Percentiles rank a stretch among this genome's conserved stretches.
These are phyloP conservation scores for Scortechinia acanthostroma DNA, from an alignment of 2,329 filamentous ascomycete species.

Conservation along the genomic window DNA sequence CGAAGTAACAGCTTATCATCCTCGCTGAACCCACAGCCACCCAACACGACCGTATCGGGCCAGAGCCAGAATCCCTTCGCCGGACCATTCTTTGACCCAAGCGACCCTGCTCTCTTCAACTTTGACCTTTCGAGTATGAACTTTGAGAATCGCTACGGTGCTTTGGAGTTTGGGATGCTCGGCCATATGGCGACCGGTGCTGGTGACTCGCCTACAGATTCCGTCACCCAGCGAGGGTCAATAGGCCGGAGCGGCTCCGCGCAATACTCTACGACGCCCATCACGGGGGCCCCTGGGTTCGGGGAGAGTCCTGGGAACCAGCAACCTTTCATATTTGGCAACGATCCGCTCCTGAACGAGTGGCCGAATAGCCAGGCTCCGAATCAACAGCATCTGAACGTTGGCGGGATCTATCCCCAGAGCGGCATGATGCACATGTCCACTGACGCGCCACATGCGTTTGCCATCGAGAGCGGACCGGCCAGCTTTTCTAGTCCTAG, in stretches of 20 bases:
- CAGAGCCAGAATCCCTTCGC: slow-evolving; percentile 20
- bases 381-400: background rate
- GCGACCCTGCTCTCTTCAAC: slow-evolving; percentile 87
- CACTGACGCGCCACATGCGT: background rate
- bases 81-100: slow-evolving; percentile 72
- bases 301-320: background rate
- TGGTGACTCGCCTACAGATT: slow-evolving; percentile 61
- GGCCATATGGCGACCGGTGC: slow-evolving; percentile 92
- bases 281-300: background rate
- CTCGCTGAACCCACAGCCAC: slow-evolving; percentile 13
- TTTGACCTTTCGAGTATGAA: slow-evolving; percentile 91
- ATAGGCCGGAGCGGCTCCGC: slow-evolving; percentile 26
- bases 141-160: slow-evolving; percentile 93
- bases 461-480: background rate
- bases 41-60: background rate
- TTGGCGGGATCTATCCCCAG: background rate
- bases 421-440: background rate
- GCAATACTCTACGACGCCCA: background rate
- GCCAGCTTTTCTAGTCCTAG: background rate
- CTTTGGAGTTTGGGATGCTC: slow-evolving; percentile 90
- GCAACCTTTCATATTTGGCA: slow-evolving; percentile 1
- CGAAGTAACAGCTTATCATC: background rate
- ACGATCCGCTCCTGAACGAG: slow-evolving; percentile 1
- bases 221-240: slow-evolving; percentile 24
- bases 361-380: background rate